phyloP scores from a whole-genome alignment of 169 alveolate genomes.

The Plasmodium adleri region DNA sequence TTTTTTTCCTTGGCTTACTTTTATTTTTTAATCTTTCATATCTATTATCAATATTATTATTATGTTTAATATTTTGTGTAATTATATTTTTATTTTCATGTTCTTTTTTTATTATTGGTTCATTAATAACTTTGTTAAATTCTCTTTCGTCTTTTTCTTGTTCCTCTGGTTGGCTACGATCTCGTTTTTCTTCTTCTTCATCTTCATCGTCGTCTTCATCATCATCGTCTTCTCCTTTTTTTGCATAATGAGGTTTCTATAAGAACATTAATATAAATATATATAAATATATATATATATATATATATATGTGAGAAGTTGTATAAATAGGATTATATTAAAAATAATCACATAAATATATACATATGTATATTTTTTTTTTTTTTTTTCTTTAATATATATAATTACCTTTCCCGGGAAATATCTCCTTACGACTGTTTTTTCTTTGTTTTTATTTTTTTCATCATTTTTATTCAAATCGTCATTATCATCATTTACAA shows the following conservation, averaged over 20 bases:
- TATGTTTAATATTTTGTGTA: not conserved
- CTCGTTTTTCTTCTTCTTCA: not conserved
- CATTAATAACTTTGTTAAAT: slow-evolving; percentile 3
- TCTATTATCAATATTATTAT: slow-evolving; percentile 9
- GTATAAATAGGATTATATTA: not conserved
- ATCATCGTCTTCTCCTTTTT: slow-evolving; percentile 21
- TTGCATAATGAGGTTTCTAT: slow-evolving; percentile 70
- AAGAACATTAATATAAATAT: not conserved
- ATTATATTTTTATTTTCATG: not conserved
- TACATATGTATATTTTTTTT: not conserved
- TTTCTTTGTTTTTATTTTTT: slow-evolving; percentile 13
- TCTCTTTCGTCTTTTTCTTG: not conserved
- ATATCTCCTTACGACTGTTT: slow-evolving; percentile 22
- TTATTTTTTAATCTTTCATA: slow-evolving; percentile 56
- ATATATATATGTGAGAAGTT: not conserved
- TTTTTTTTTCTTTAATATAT: too few relatives aligned
- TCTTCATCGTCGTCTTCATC: slow-evolving; percentile 46
- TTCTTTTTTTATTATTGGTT: slow-evolving; percentile 6
- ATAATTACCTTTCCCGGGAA: slow-evolving; percentile 61
- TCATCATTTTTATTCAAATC: slow-evolving; percentile 9
- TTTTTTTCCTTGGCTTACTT: slow-evolving; percentile 2
- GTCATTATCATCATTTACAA: slow-evolving; percentile 41
- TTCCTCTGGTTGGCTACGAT: not conserved
- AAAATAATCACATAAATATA: not conserved
- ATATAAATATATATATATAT: not conserved